Evolutionary conservation across 2,329 filamentous ascomycete genomes (phyloP).

Genomic region (Didymella pinodella): DNA sequence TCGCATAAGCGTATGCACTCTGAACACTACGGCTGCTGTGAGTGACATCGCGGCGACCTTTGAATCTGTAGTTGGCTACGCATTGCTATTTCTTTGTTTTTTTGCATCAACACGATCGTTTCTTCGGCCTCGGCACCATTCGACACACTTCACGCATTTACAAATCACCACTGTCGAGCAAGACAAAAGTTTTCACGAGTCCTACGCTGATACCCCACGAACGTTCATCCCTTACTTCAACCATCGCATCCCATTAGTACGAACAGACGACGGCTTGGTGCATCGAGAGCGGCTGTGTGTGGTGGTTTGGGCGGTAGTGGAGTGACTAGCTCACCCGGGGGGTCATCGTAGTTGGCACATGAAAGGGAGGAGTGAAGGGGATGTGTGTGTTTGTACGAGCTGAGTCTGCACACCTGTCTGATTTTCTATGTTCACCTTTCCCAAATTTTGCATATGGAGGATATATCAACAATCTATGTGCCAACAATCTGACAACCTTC

Average conservation of each 20-base stretch:
- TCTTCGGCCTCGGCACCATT: conserved; percentile 41
- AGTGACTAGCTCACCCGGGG: conserved; percentile 18
- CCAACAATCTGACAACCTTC: neutral
- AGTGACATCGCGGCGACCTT: conserved; percentile 31
- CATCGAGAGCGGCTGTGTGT: conserved; percentile 43
- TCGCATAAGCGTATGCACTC: conserved; percentile 39
- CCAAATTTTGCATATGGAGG: conserved; percentile 25
- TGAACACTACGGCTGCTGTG: conserved; percentile 14
- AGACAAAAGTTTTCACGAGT: conserved; percentile 52
- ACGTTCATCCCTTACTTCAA: conserved; percentile 50
- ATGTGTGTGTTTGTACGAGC: conserved; percentile 41
- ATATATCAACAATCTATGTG: conserved; percentile 27
- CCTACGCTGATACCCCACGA: conserved; percentile 56
- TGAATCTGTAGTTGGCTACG: neutral
- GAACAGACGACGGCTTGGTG: conserved; percentile 50
- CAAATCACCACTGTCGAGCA: conserved; percentile 42
- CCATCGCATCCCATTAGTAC: conserved; percentile 50
- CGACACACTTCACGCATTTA: conserved; percentile 50
- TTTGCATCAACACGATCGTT: conserved; percentile 44
- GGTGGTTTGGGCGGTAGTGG: conserved; percentile 38
- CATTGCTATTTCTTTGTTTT: conserved; percentile 23
- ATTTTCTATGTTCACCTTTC: conserved; percentile 25
- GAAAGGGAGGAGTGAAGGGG: conserved; percentile 20
- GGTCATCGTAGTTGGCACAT: neutral
- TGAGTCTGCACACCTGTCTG: conserved; percentile 34